Percentiles rank a stretch among this genome's conserved stretches.
Evolutionary conservation across 306 rosid genomes (phyloP).

Genomic region (Lathyrus aphaca): DNA sequence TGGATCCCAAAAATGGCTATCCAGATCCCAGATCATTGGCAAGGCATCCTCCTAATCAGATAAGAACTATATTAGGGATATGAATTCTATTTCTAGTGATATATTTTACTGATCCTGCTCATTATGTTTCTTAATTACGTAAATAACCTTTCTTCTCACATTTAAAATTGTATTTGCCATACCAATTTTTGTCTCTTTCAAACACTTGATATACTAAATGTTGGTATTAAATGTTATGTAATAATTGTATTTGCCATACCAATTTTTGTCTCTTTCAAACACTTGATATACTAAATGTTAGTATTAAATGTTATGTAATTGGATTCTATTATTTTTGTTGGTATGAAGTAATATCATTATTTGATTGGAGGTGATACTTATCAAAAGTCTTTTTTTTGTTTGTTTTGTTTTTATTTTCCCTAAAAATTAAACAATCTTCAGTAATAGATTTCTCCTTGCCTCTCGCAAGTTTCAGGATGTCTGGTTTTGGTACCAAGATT

Average conservation of each 20-base stretch:
- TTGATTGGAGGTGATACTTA: conserved; percentile 9
- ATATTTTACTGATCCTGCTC: conserved; percentile 16
- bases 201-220: conserved; percentile 15
- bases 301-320: not conserved
- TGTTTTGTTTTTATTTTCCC: not conserved
- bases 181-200: conserved; percentile 24
- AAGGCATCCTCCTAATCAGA: conserved; percentile 98
- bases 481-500: not conserved
- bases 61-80: conserved; percentile 94
- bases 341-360: not conserved
- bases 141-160: conserved; percentile 29
- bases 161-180: conserved; percentile 30
- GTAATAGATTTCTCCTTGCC: not conserved
- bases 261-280: conserved; percentile 24
- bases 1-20: conserved; percentile 88
- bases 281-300: conserved; percentile 19
- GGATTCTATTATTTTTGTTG: not conserved
- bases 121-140: conserved; percentile 28
- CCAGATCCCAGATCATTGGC: conserved; percentile 87
- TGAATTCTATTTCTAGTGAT: conserved; percentile 42
- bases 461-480: not conserved
- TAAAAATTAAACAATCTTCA: not conserved
- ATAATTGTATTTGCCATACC: conserved; percentile 26
- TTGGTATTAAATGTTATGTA: not conserved
- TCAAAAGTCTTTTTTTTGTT: not conserved